A percentile compares a stretch with the other conserved stretches of the same genome.
Conservation (phyloP, 768 basidiomycete species). For the Stropharia rugosoannulata region DNA sequence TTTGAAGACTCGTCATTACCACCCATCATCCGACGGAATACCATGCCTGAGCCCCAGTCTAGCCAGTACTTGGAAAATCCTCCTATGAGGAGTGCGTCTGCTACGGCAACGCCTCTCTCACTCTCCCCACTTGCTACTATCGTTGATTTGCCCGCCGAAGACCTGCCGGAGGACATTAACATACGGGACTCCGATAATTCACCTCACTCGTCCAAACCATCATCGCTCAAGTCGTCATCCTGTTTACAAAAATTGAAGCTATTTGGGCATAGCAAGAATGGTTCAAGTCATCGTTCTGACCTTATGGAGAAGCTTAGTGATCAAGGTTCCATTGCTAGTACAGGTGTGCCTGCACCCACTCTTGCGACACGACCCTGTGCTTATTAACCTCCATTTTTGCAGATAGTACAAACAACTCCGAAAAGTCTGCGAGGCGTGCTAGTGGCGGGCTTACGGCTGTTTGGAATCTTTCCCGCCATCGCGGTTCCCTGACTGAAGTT, state of each 20-base stretch:
- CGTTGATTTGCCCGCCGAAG: constrained; percentile 5
- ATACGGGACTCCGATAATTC: constrained; percentile 21
- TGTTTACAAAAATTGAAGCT: constrained; percentile 25
- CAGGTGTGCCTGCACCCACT: constrained; percentile 16
- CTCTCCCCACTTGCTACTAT: constrained; percentile 15
- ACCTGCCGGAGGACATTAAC: constrained; percentile 12
- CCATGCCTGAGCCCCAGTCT: constrained; percentile 15
- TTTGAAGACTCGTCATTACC: constrained; percentile 25
- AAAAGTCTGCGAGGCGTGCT: constrained; percentile 19
- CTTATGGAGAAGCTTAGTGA: constrained; percentile 17
- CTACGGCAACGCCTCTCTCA: constrained; percentile 4
- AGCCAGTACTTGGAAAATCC: neutral
- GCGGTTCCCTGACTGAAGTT: constrained; percentile 16
- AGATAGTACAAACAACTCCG: constrained; percentile 16
- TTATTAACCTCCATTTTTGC: constrained; percentile 4
- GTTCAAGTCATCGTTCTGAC: constrained; percentile 6
- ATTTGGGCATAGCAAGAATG: constrained; percentile 15
- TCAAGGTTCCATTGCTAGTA: constrained; percentile 18
- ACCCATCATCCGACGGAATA: constrained; percentile 20
- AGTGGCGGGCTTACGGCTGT: constrained; percentile 18
- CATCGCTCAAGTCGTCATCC: constrained; percentile 17
- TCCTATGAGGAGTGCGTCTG: neutral
- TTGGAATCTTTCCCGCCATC: constrained; percentile 18
- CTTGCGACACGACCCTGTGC: neutral
- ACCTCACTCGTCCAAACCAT: constrained; percentile 21